Evolutionary conservation across 768 basidiomycete species (phyloP), one percentile per base, ranked within the genome.

Genomic region (Termitomyces sp.): DNA sequence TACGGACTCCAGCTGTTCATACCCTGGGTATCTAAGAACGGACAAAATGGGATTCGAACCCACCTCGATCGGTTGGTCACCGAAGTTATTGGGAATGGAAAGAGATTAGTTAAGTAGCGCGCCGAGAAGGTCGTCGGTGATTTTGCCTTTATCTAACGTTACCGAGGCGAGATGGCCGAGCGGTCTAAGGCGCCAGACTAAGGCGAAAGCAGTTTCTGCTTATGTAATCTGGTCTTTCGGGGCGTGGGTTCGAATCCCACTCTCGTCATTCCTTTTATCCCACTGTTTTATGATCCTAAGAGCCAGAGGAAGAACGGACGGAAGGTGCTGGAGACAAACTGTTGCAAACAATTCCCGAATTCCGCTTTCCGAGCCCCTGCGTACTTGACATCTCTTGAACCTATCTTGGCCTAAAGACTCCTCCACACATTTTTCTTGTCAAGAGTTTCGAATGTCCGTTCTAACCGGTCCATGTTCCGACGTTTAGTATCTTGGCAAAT

Each of bases 101-200:
- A 39, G 3, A 39, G 38, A 15, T 39, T 39, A n/a, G n/a, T n/a
- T n/a, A n/a, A n/a, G n/a, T 39, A 13, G 38, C 15, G 38, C 13
- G 15, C 13, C 11, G 13, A 15, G 38, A 13, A 5, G 11, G 18
- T 12, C 31, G 29, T 9, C 3, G 3, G 9, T 29, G 3, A 29
- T 9, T 29, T 29, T 29, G 29, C 29, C 9, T 29, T 29, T 29
- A 29, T 29, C 3, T 3, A 29, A 29, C 29, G n/a, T n/a, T n/a
- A n/a, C n/a, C 7, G 45, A 56, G 75, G 75, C 68, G 78, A 82
- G 82, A 83, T 83, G 82, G 82, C 82, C 82, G 82, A 83, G 82
- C 80, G 82, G 82, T 83, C 82, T 78, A 83, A 84, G 82, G 82
- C 82, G 82, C 80, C 81, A 84, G 81, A 83, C 81, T 79, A 81